phyloP scores from a whole-genome alignment of 352 stramenopile genomes.

The Phytophthora sp. region DNA sequence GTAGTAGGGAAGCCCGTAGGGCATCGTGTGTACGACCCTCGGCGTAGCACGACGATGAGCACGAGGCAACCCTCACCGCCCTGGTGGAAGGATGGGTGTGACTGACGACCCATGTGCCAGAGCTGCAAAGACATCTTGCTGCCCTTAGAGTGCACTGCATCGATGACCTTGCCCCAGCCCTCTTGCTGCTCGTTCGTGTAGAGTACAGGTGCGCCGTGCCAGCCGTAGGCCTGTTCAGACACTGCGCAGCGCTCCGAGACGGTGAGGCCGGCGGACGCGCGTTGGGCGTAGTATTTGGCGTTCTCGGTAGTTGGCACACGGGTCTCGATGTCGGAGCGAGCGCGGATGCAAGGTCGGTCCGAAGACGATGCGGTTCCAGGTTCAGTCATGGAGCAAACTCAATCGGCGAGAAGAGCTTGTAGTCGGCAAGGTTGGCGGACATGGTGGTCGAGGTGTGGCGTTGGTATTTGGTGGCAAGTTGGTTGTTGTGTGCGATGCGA shows the following conservation, averaged over 20 bases:
- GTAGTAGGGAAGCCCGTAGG: constrained; percentile 43
- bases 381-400: constrained; percentile 34
- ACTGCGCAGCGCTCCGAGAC: constrained; percentile 33
- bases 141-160: constrained; percentile 26
- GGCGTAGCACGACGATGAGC: constrained; percentile 45
- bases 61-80: constrained; percentile 49
- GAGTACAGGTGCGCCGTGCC: constrained; percentile 47
- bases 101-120: constrained; percentile 74
- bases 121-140: constrained; percentile 73
- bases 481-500: too few relatives aligned
- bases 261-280: constrained; percentile 31
- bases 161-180: constrained; percentile 27
- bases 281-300: constrained; percentile 42
- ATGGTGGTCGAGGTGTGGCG: too few relatives aligned
- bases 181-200: constrained; percentile 43
- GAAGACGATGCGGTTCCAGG: constrained; percentile 57
- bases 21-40: constrained; percentile 36
- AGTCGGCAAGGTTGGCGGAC: constrained; percentile 37
- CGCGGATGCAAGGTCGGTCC: constrained; percentile 47
- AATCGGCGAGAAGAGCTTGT: constrained; percentile 49
- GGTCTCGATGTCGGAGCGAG: constrained; percentile 35
- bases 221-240: constrained; percentile 37
- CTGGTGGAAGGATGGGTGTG: constrained; percentile 40
- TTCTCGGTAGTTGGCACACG: constrained; percentile 35
- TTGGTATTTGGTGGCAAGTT: too few relatives aligned